Evolutionary conservation across 768 basidiomycete species (phyloP), one percentile per base, ranked within the genome.

Genomic region (Fibroporia radiculosa): DNA sequence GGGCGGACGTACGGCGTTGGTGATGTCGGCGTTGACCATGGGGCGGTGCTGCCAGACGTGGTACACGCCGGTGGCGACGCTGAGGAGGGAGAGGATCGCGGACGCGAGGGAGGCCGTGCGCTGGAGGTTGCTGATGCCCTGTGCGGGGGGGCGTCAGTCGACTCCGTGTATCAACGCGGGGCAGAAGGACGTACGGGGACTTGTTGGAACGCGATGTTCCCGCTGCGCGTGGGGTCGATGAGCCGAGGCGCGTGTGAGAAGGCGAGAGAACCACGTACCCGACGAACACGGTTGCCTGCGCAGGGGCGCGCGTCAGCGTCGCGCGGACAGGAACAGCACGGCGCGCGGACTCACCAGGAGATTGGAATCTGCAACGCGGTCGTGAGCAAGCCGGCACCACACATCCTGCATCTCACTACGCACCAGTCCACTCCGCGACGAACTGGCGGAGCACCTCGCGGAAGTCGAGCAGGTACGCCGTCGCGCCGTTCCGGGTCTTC

Each of bases 41-140:
- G 48, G 22, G 19, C 53, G 48, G 20, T 58, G 57, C 22, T 48
- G 48, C 56, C 56, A 57, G 14, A 55, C 48, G 38, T 57, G 53
- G 36, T 57, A 48, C 22, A 58, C 50, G 34, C 57, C 56, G 8
- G 49, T 40, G 24, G 44, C 42, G 27, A 57, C 29, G 26, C 52
- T 49, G 33, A 47, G 38, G 19, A 56, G 32, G 22, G 52, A 50
- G 48, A 48, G 54, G n/a, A 56, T 33, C 2, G 44, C 40, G 11
- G 56, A 57, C 24, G 45, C 41, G 3, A 56, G 44, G 12, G 29
- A 31, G 8, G 29, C 29, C 8, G 29, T 31, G 10, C n/a, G 8
- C n/a, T 31, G 29, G 8, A 31, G n/a, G n/a, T n/a, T n/a, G n/a
- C 29, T 31, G 29, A 31, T 31, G 29, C n/a, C n/a, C 29, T 31